phyloP scores from a whole-genome alignment of 371 early-diverging fungal species.

The Rhizopus delemar region DNA sequence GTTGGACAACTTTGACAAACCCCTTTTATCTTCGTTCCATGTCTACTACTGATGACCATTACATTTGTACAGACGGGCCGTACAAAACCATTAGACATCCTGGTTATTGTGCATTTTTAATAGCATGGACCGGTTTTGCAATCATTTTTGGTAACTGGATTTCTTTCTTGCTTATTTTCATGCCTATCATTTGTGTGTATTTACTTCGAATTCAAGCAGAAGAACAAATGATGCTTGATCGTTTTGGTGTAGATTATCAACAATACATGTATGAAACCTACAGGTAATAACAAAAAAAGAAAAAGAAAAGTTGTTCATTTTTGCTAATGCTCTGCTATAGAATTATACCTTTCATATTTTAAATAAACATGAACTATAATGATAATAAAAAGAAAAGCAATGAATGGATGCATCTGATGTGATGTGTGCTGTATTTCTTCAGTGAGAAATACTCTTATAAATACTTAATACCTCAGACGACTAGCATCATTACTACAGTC shows the following conservation, averaged over 20 bases:
- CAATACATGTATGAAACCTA: constrained; percentile 43
- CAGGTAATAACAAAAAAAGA: constrained; percentile 20
- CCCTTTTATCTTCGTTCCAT: constrained; percentile 42
- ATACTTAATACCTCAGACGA: no score
- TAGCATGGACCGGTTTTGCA: constrained; percentile 48
- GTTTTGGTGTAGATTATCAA: constrained; percentile 49
- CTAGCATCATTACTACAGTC: no score
- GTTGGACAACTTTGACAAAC: constrained; percentile 40
- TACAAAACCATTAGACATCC: constrained; percentile 46
- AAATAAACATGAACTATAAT: not conserved
- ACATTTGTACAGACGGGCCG: constrained; percentile 45
- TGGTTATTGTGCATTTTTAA: constrained; percentile 36
- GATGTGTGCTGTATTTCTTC: no score
- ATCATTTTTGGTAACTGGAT: constrained; percentile 31
- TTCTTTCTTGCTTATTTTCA: constrained; percentile 17
- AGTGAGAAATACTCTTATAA: no score
- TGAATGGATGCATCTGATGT: not conserved
- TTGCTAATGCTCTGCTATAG: not conserved
- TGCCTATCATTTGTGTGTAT: constrained; percentile 26
- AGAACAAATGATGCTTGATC: constrained; percentile 46
- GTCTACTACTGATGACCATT: constrained; percentile 45
- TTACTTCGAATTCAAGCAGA: constrained; percentile 35
- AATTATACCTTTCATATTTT: constrained; percentile 3
- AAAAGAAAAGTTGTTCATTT: not conserved
- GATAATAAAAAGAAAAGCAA: not conserved